These are phyloP conservation scores for Linum tenue DNA, from an alignment of 345 rosid species.

Conservation along the genomic window DNA sequence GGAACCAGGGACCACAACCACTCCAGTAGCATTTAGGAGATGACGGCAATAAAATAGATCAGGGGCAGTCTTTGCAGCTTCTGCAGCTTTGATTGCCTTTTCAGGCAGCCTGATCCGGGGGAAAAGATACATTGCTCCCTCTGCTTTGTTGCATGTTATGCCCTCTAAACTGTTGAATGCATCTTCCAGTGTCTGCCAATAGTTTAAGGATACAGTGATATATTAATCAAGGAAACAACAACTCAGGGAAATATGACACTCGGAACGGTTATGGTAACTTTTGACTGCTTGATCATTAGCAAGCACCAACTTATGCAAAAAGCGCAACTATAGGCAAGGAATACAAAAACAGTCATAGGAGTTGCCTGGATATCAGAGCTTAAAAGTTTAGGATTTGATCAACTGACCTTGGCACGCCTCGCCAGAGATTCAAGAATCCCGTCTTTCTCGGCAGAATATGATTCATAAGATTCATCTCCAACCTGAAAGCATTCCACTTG, in stretches of 20 bases:
- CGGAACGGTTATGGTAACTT: too few species aligned
- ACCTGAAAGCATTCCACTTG: constrained; percentile 37
- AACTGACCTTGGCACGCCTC: constrained; percentile 82
- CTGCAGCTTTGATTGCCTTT: constrained; percentile 85
- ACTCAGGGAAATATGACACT: too few species aligned
- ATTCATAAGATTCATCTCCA: constrained; percentile 75
- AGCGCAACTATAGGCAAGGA: background rate
- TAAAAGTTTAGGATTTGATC: background rate
- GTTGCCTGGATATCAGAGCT: too few species aligned
- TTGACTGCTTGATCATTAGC: too few species aligned
- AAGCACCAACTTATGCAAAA: too few species aligned
- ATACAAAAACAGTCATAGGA: too few species aligned
- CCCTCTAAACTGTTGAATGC: constrained; percentile 85
- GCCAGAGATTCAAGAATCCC: constrained; percentile 82
- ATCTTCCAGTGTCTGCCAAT: constrained; percentile 60
- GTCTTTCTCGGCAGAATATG: constrained; percentile 62
- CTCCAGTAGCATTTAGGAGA: constrained; percentile 81
- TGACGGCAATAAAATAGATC: constrained; percentile 76
- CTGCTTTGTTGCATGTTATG: constrained; percentile 84
- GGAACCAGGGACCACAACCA: constrained; percentile 95
- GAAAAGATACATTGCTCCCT: constrained; percentile 98
- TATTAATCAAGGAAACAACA: background rate
- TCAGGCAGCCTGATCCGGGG: constrained; percentile 59
- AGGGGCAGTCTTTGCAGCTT: constrained; percentile 60
- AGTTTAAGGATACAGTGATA: background rate